A percentile compares a stretch with the other conserved stretches of the same genome.
phyloP scores from a whole-genome alignment of 2,329 filamentous ascomycete species.

The Botrytis paeoniae region DNA sequence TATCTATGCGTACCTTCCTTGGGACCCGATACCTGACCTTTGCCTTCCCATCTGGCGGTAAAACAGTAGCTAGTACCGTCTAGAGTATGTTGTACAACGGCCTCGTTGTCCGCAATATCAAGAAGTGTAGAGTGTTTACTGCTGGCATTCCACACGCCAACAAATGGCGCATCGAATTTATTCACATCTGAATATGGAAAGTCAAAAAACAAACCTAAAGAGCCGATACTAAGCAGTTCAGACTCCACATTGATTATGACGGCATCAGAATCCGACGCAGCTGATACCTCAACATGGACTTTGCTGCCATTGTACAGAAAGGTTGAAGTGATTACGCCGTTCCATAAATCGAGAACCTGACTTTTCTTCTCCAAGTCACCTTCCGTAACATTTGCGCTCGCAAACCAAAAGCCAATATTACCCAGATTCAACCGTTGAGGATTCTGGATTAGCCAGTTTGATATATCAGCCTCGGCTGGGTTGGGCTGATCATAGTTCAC shows the following conservation, averaged over 20 bases:
- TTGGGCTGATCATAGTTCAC: slow-evolving; percentile 46
- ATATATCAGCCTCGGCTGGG: slow-evolving; percentile 41
- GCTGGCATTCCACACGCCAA: slow-evolving; percentile 42
- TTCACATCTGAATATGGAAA: slow-evolving; percentile 44
- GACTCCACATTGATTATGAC: slow-evolving; percentile 42
- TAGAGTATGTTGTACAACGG: slow-evolving; percentile 41
- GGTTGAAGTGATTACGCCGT: slow-evolving; percentile 41
- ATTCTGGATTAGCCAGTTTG: slow-evolving; percentile 52
- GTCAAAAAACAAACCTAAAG: slow-evolving; percentile 42
- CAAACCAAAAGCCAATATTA: slow-evolving; percentile 43
- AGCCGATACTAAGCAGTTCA: slow-evolving; percentile 36
- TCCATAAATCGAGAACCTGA: slow-evolving; percentile 42
- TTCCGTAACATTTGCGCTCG: slow-evolving; percentile 35
- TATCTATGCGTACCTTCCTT: slow-evolving; percentile 28
- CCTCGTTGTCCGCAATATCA: slow-evolving; percentile 23
- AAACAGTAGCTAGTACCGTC: slow-evolving; percentile 43
- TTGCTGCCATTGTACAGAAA: slow-evolving; percentile 38
- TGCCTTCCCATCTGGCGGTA: slow-evolving; percentile 26
- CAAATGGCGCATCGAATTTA: slow-evolving; percentile 45
- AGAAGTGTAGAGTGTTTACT: slow-evolving; percentile 41
- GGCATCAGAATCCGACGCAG: slow-evolving; percentile 42
- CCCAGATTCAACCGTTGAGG: slow-evolving; percentile 46
- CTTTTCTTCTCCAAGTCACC: slow-evolving; percentile 34
- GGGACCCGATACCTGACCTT: slow-evolving; percentile 24
- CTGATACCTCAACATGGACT: slow-evolving; percentile 41